Conservation (phyloP, 1,284 basidiomycete genomes). For the Sporisorium iseilematis-ciliati region DNA sequence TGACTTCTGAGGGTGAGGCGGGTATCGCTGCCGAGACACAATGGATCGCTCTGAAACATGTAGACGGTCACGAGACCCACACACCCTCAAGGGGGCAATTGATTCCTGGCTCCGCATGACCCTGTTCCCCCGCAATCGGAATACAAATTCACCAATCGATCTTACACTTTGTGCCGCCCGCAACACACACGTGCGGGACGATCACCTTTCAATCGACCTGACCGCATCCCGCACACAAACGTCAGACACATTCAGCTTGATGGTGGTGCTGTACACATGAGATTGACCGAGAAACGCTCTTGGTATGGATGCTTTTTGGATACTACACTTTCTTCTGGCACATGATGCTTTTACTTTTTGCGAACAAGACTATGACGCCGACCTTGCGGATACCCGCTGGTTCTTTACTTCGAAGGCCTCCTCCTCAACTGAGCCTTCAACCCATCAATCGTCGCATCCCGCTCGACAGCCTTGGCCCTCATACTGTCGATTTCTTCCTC, state of each 20-base stretch:
- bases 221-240: neutral
- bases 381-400: neutral
- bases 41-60: neutral
- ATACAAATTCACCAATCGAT: slow-evolving; percentile 3
- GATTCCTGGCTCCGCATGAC: neutral
- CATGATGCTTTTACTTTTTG: no score
- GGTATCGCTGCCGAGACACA: no score
- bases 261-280: neutral
- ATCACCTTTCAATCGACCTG: neutral
- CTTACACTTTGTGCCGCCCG: neutral
- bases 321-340: no score
- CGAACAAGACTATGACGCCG: no score
- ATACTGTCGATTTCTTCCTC: slow-evolving; percentile 10
- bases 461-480: slow-evolving; percentile 14
- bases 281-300: neutral
- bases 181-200: neutral
- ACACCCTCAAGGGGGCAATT: neutral
- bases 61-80: slow-evolving; percentile 1
- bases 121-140: neutral
- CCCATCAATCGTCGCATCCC: slow-evolving; percentile 18
- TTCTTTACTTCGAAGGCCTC: neutral
- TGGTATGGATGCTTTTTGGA: no score
- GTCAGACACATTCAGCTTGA: neutral
- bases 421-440: slow-evolving; percentile 15
- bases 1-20: no score